Conservation (phyloP, 352 stramenopile genomes). For the Globisporangium spiculum region DNA sequence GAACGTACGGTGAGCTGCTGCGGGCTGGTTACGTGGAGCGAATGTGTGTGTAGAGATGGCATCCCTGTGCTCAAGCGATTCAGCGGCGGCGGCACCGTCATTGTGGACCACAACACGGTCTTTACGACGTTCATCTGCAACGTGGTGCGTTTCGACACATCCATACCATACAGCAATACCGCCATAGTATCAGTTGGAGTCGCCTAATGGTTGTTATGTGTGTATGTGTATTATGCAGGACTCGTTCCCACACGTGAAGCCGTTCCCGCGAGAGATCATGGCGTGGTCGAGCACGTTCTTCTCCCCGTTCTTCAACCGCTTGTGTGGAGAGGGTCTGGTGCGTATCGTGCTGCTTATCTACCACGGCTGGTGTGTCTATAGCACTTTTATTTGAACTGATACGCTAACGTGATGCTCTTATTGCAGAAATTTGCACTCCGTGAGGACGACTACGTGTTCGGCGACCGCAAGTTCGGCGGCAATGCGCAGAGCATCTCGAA, state of each 20-base stretch:
- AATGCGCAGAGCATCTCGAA: slow-evolving; percentile 97
- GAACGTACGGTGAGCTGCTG: too few species aligned
- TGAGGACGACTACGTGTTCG: slow-evolving; percentile 97
- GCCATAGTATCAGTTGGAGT: not conserved
- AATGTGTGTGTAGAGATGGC: slow-evolving; percentile 39
- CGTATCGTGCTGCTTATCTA: not conserved
- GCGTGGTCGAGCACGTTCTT: slow-evolving; percentile 86
- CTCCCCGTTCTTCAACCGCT: slow-evolving; percentile 66
- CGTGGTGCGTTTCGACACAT: slow-evolving; percentile 29
- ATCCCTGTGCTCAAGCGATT: slow-evolving; percentile 94
- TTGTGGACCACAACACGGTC: slow-evolving; percentile 93
- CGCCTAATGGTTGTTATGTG: not conserved
- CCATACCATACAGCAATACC: not conserved
- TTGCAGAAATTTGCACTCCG: slow-evolving; percentile 82
- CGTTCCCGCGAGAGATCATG: slow-evolving; percentile 93
- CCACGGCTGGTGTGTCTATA: not conserved
- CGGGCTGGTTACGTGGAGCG: not conserved
- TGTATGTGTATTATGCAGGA: slow-evolving; percentile 35
- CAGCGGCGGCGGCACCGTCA: slow-evolving; percentile 96
- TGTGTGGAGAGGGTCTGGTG: slow-evolving; percentile 33
- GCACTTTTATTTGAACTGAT: not conserved
- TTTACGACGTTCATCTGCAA: slow-evolving; percentile 93
- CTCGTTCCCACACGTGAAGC: slow-evolving; percentile 66
- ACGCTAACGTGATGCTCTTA: not conserved
- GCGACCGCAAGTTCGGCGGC: slow-evolving; percentile 93